Percentiles rank a stretch among this genome's conserved stretches.
phyloP scores from a whole-genome alignment of 352 stramenopile genomes.

The Phytophthora megakarya region DNA sequence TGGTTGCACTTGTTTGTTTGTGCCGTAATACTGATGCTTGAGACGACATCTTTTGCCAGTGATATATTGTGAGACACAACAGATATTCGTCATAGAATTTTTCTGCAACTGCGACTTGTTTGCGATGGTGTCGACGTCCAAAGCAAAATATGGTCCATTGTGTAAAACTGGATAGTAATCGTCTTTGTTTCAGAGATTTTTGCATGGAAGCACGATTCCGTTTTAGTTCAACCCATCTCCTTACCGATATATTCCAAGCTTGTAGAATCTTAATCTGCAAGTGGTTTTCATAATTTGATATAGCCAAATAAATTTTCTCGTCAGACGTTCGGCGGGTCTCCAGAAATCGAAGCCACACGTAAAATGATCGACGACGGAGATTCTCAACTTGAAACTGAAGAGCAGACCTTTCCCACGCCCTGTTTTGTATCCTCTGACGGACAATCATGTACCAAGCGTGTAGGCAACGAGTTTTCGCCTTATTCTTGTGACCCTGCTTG shows the following conservation, averaged over 20 bases:
- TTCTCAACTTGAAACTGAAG: constrained; percentile 14
- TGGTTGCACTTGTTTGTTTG: constrained; percentile 5
- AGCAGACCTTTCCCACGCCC: constrained; percentile 11
- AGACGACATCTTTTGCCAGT: constrained; percentile 37
- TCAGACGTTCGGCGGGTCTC: not conserved
- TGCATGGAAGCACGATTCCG: not conserved
- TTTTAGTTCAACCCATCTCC: not conserved
- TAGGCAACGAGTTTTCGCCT: constrained; percentile 7
- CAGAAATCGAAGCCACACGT: constrained; percentile 20
- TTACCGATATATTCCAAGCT: constrained; percentile 8
- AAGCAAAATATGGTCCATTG: constrained; percentile 16
- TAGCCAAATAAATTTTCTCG: constrained; percentile 10
- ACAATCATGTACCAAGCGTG: constrained; percentile 13
- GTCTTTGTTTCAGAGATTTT: constrained; percentile 4
- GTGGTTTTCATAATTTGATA: constrained; percentile 1
- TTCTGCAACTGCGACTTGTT: constrained; percentile 18
- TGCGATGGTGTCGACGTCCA: constrained; percentile 1
- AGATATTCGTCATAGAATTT: constrained; percentile 41
- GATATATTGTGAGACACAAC: constrained; percentile 30
- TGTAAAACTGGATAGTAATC: constrained; percentile 10
- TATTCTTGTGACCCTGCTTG: constrained; percentile 10
- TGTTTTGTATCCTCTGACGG: not conserved
- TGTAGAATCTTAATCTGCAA: constrained; percentile 15
- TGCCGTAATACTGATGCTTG: constrained; percentile 8
- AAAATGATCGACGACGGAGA: constrained; percentile 20